A percentile compares a stretch with the other conserved stretches of the same genome.
These are phyloP conservation scores for Arachis monticola DNA, from an alignment of 331 rosid genomes.

Conservation along the genomic window DNA sequence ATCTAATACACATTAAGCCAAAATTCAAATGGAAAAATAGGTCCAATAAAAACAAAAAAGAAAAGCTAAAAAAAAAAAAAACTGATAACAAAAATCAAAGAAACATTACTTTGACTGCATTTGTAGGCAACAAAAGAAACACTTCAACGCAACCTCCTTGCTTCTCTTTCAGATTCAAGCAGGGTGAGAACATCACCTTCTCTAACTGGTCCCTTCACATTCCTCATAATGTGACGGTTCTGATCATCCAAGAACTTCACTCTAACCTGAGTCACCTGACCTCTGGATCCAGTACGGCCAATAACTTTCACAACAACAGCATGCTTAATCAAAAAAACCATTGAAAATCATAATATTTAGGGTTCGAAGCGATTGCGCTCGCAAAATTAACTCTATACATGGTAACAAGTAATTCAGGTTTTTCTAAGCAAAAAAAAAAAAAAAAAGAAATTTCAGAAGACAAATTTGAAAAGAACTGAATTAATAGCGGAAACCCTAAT, in stretches of 20 bases:
- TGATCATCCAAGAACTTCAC: slow-evolving; percentile 58
- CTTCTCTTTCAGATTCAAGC: slow-evolving; percentile 56
- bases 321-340: slow-evolving; percentile 50
- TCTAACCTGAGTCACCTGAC: slow-evolving; percentile 59
- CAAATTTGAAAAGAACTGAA: background rate
- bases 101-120: background rate
- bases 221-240: slow-evolving; percentile 57
- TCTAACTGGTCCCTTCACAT: slow-evolving; percentile 58
- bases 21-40: slow-evolving; percentile 13
- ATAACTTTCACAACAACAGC: slow-evolving; percentile 57
- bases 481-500: background rate
- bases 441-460: background rate
- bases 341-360: background rate
- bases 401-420: background rate
- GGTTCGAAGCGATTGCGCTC: too few species aligned
- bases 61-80: too few species aligned
- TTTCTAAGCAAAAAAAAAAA: too few species aligned
- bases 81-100: background rate
- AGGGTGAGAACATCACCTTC: slow-evolving; percentile 56
- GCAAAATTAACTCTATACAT: background rate
- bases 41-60: background rate
- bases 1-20: background rate
- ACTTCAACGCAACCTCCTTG: slow-evolving; percentile 52
- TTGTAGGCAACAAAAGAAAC: background rate
- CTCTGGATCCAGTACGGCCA: slow-evolving; percentile 58